These are phyloP conservation scores for Hymenoscyphus scutula DNA, from an alignment of 2,329 filamentous ascomycete species.

Conservation along the genomic window DNA sequence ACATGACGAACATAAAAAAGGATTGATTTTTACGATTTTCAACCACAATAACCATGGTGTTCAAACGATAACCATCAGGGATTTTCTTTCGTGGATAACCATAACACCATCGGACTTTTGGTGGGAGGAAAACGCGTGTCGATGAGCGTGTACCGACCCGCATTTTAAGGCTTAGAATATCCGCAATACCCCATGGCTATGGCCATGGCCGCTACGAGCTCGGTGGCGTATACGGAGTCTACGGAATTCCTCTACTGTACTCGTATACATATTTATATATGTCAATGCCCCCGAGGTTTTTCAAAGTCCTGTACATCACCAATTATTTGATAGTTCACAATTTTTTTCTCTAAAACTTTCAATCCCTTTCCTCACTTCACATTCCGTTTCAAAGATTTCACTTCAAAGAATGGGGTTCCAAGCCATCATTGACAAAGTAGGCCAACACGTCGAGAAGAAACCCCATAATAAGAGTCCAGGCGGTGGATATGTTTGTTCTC, in stretches of 20 bases:
- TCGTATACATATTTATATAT: conserved; percentile 1
- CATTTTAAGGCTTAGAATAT: conserved; percentile 3
- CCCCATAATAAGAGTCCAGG: not conserved
- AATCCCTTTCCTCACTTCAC: not conserved
- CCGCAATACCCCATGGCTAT: not conserved
- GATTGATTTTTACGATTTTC: not conserved
- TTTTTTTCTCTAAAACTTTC: not conserved
- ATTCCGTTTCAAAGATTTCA: not conserved
- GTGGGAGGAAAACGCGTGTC: not conserved
- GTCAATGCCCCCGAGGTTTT: not conserved
- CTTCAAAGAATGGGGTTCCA: conserved; percentile 7
- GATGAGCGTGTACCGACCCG: not conserved
- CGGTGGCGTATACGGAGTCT: not conserved
- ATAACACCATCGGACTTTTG: not conserved
- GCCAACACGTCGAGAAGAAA: conserved; percentile 6
- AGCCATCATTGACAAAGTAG: conserved; percentile 9
- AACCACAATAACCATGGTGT: not conserved
- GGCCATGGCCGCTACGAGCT: not conserved
- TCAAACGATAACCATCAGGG: not conserved
- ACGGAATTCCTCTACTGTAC: not conserved
- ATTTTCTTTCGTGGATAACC: not conserved
- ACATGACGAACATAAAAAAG: not conserved
- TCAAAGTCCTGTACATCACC: not conserved
- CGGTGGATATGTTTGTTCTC: not conserved
- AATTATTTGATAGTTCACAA: not conserved